A percentile compares a stretch with the other conserved stretches of the same genome.
Conservation (phyloP, 2,329 filamentous ascomycete genomes). For the Apiospora kogelbergensis region DNA sequence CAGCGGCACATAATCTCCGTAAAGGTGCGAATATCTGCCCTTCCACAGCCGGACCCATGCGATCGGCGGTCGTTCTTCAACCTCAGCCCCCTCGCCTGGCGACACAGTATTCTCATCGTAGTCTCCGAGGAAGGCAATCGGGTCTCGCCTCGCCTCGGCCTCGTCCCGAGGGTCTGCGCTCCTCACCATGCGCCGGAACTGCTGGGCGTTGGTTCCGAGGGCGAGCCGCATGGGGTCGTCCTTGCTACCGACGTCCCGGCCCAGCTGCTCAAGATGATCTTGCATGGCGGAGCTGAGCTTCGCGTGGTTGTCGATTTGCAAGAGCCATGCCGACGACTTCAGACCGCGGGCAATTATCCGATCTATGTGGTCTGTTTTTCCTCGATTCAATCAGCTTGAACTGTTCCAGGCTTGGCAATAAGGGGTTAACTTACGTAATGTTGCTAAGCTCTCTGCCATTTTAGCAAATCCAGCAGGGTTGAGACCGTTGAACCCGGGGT, state of each 20-base stretch:
- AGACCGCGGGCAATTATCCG: neutral
- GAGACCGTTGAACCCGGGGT: no score
- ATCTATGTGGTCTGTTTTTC: neutral
- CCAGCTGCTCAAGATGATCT: neutral
- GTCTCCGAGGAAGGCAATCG: neutral
- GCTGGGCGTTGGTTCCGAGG: neutral
- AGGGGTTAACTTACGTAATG: neutral
- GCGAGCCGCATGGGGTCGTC: neutral
- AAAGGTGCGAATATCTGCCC: conserved; percentile 16
- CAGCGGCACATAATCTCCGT: conserved; percentile 12
- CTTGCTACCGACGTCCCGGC: neutral
- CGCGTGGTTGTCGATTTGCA: neutral
- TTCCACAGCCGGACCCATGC: conserved; percentile 15
- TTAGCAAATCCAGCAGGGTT: neutral
- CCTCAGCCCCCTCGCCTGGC: no score
- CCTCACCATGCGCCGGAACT: neutral
- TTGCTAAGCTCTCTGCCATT: neutral
- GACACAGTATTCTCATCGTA: neutral
- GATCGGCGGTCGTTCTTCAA: neutral
- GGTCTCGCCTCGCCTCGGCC: neutral
- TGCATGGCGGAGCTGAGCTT: neutral
- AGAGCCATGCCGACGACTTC: neutral
- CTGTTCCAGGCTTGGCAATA: neutral
- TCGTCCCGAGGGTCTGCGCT: neutral
- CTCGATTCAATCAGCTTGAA: neutral